Evolutionary conservation across 2,329 filamentous ascomycete genomes (phyloP).

Genomic region (Metarhizium sp.): DNA sequence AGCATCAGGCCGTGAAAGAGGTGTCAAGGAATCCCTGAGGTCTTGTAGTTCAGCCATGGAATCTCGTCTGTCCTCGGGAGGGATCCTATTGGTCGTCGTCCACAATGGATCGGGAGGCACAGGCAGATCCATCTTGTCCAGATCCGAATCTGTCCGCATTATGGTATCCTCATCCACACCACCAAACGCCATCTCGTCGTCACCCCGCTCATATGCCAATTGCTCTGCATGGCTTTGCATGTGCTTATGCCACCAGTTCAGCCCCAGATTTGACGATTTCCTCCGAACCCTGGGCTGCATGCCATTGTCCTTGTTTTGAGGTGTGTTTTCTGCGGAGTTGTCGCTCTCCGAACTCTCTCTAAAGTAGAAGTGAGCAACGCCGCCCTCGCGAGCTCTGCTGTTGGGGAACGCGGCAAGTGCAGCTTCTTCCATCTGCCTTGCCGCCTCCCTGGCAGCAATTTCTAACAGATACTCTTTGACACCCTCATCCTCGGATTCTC

Average conservation of each 20-base stretch:
- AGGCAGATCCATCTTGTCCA: conserved; percentile 32
- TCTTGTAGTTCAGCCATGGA: conserved; percentile 15
- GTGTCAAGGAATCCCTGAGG: conserved; percentile 15
- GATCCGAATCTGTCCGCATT: conserved; percentile 29
- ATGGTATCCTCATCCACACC: conserved; percentile 15
- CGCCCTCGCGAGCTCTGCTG: conserved; percentile 58
- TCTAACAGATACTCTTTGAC: conserved; percentile 70
- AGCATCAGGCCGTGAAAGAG: conserved; percentile 14
- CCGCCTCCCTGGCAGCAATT: conserved; percentile 69
- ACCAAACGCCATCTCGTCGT: conserved; percentile 18
- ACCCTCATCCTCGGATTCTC: conserved; percentile 66
- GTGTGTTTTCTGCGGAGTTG: conserved; percentile 30
- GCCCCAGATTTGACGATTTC: conserved; percentile 52
- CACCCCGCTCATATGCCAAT: conserved; percentile 38
- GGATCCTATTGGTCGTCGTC: conserved; percentile 27
- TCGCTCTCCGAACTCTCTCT: conserved; percentile 54
- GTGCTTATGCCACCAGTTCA: conserved; percentile 68
- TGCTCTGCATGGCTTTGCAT: conserved; percentile 71
- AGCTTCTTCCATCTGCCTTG: conserved; percentile 69
- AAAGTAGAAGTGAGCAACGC: conserved; percentile 62
- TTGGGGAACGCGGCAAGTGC: conserved; percentile 70
- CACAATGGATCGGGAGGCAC: conserved; percentile 31
- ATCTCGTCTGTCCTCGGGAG: conserved; percentile 16
- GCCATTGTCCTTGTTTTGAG: conserved; percentile 17
- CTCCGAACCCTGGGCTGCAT: conserved; percentile 31